Percentiles rank a stretch among this genome's conserved stretches.
These are phyloP conservation scores for Macrocybe gigantea DNA, from an alignment of 768 basidiomycete species.

Conservation along the genomic window DNA sequence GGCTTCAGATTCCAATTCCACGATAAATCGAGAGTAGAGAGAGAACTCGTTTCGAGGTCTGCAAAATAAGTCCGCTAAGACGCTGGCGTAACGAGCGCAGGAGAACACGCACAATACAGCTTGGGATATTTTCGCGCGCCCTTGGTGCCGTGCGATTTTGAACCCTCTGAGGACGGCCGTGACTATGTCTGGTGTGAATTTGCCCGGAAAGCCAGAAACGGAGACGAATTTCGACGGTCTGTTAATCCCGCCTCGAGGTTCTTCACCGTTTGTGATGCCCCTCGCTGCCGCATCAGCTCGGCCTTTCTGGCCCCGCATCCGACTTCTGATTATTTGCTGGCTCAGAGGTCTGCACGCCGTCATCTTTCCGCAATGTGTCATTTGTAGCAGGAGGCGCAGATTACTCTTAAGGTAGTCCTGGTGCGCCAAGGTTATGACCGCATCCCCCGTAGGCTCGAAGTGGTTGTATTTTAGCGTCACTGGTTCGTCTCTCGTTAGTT, in stretches of 20 bases:
- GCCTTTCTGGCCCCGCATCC: slow-evolving; percentile 24
- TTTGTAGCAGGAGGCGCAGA: slow-evolving; percentile 33
- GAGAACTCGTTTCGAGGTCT: slow-evolving; percentile 35
- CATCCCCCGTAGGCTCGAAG: slow-evolving; percentile 55
- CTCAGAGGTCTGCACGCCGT: too few relatives aligned
- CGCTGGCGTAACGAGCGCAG: background rate
- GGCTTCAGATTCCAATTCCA: slow-evolving; percentile 49
- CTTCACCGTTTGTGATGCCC: slow-evolving; percentile 29
- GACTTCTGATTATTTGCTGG: background rate
- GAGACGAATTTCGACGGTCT: slow-evolving; percentile 50
- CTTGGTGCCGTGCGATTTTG: slow-evolving; percentile 32
- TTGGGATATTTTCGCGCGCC: slow-evolving; percentile 42
- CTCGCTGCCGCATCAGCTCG: slow-evolving; percentile 19
- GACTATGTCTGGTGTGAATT: slow-evolving; percentile 26
- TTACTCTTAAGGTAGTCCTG: slow-evolving; percentile 37
- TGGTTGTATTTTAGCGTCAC: slow-evolving; percentile 56
- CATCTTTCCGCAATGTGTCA: too few relatives aligned
- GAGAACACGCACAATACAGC: slow-evolving; percentile 39
- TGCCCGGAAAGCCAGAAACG: slow-evolving; percentile 57
- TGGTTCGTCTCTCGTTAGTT: slow-evolving; percentile 15
- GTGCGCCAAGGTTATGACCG: slow-evolving; percentile 48
- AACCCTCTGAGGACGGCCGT: slow-evolving; percentile 36
- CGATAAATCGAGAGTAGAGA: slow-evolving; percentile 44
- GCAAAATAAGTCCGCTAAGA: slow-evolving; percentile 2
- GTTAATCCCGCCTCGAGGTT: slow-evolving; percentile 45